A percentile compares a stretch with the other conserved stretches of the same genome.
Conservation (phyloP, 2,329 filamentous ascomycete species). For the Fusarium ramigenum region DNA sequence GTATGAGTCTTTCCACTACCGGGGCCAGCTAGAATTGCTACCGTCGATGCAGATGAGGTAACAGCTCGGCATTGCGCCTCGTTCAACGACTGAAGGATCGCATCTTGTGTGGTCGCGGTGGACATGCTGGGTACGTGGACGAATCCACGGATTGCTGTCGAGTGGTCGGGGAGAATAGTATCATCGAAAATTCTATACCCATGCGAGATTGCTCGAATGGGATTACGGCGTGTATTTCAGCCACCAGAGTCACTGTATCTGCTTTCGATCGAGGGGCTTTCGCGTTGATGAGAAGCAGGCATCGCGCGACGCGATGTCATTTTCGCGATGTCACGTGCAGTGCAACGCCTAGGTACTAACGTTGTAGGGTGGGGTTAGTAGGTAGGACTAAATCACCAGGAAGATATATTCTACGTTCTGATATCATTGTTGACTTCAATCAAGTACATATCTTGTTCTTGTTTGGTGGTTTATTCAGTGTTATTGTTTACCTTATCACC, state of each 20-base stretch:
- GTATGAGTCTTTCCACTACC: slow-evolving; percentile 94
- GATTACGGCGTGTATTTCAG: not conserved
- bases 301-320: slow-evolving; percentile 19
- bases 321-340: slow-evolving; percentile 31
- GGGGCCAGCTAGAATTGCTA: slow-evolving; percentile 74
- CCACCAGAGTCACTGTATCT: not conserved
- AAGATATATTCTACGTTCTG: not conserved
- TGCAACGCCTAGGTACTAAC: no score
- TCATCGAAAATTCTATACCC: slow-evolving; percentile 22
- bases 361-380: not conserved
- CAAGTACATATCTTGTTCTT: not conserved
- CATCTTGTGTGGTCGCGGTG: slow-evolving; percentile 35
- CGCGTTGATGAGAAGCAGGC: not conserved
- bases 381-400: not conserved
- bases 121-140: slow-evolving; percentile 43
- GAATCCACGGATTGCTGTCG: slow-evolving; percentile 31
- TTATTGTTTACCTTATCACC: no score
- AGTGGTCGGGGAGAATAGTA: not conserved
- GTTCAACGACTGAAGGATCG: slow-evolving; percentile 62
- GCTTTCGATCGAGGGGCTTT: not conserved
- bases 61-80: slow-evolving; percentile 65
- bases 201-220: not conserved
- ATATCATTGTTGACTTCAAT: not conserved
- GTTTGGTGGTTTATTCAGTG: not conserved
- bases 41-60: slow-evolving; percentile 60